Conservation (phyloP, 2,329 filamentous ascomycete genomes). For the Calycina herbarum region DNA sequence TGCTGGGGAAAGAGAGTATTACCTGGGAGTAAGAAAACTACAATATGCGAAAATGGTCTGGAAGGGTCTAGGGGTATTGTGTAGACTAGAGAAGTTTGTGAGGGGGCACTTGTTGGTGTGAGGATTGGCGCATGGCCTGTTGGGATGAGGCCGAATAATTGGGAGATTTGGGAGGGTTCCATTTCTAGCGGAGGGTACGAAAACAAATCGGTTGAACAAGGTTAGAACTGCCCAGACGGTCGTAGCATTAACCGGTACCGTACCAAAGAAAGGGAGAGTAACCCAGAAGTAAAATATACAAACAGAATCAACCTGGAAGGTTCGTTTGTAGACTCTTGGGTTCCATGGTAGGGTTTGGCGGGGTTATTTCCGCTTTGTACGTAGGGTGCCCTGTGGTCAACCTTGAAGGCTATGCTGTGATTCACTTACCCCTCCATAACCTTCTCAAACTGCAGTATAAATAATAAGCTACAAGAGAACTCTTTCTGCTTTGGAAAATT, state of each 20-base stretch:
- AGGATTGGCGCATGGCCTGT: constrained; percentile 59
- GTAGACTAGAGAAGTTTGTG: constrained; percentile 58
- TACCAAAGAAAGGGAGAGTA: not conserved
- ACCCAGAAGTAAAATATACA: not conserved
- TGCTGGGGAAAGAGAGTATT: not conserved
- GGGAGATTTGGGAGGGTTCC: constrained; percentile 22
- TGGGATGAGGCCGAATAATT: constrained; percentile 46
- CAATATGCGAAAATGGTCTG: constrained; percentile 72
- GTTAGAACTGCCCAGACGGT: not conserved
- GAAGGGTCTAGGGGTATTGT: constrained; percentile 46
- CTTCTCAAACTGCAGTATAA: not conserved
- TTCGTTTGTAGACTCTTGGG: constrained; percentile 2
- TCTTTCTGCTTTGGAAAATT: not conserved
- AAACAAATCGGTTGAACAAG: not conserved
- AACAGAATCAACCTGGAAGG: not conserved
- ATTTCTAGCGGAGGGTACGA: not conserved
- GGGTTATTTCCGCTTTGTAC: not conserved
- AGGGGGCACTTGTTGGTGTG: constrained; percentile 52
- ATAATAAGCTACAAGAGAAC: too few species aligned
- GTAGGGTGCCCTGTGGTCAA: not conserved
- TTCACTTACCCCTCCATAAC: too few species aligned
- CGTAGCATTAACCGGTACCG: not conserved
- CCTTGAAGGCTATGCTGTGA: not conserved
- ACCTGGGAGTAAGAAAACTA: constrained; percentile 85
- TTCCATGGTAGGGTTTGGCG: constrained; percentile 4